These are phyloP conservation scores for Lactarius hatsudake DNA, from an alignment of 768 basidiomycete genomes.

Conservation along the genomic window DNA sequence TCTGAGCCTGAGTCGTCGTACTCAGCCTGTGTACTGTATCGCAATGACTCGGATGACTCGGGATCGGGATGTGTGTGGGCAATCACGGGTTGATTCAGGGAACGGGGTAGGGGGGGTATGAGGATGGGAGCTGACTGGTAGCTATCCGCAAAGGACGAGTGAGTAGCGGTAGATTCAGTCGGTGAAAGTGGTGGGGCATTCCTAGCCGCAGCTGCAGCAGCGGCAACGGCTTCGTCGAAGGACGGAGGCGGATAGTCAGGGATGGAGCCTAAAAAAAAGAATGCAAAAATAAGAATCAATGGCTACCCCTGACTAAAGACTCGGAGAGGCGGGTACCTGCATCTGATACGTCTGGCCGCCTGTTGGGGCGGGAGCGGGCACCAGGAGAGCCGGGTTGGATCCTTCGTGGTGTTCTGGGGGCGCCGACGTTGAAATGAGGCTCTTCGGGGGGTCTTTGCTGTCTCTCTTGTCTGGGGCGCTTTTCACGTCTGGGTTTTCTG, in stretches of 20 bases:
- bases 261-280: conserved; percentile 29
- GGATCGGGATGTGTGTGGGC: conserved; percentile 9
- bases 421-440: conserved; percentile 28
- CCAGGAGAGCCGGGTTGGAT: conserved; percentile 24
- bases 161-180: conserved; percentile 10
- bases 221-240: conserved; percentile 60
- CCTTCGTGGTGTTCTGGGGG: conserved; percentile 23
- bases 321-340: conserved; percentile 30
- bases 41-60: conserved; percentile 14
- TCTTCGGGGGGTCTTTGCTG: conserved; percentile 20
- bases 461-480: conserved; percentile 24
- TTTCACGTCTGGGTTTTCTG: conserved; percentile 41
- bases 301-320: conserved; percentile 1
- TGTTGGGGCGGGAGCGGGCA: conserved; percentile 12
- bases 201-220: conserved; percentile 25
- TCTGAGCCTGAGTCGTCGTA: conserved; percentile 27
- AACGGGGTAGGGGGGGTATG: conserved; percentile 24
- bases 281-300: background rate
- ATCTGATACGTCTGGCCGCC: conserved; percentile 34
- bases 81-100: conserved; percentile 21
- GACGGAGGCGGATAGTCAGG: conserved; percentile 75
- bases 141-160: conserved; percentile 20
- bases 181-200: conserved; percentile 21
- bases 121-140: conserved; percentile 21
- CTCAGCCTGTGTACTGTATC: conserved; percentile 28